These are phyloP conservation scores for Platanus orientalis DNA, from an alignment of 164 flowering plant species.

Conservation along the genomic window DNA sequence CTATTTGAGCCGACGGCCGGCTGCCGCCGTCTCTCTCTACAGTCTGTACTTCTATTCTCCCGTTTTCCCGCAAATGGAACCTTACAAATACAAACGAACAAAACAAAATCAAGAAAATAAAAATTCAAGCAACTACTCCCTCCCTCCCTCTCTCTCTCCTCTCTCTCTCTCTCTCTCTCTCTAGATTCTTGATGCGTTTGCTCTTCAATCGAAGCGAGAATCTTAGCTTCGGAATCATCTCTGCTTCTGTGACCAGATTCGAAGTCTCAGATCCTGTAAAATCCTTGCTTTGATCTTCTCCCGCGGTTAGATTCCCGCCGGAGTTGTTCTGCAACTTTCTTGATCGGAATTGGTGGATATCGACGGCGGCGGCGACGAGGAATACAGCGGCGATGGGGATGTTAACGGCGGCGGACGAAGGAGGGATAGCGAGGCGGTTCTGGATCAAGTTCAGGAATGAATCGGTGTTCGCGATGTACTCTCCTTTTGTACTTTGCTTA, in stretches of 20 bases:
- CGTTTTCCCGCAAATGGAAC: background rate
- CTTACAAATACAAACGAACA: background rate
- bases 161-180: background rate
- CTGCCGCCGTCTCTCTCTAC: background rate
- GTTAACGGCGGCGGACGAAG: slow-evolving; percentile 20
- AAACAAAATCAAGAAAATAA: background rate
- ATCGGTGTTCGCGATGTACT: slow-evolving; percentile 47
- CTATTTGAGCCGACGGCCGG: background rate
- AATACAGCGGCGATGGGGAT: background rate
- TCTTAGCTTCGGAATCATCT: background rate
- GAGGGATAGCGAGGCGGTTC: slow-evolving; percentile 45
- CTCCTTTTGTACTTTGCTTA: slow-evolving; percentile 66
- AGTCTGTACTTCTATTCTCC: background rate
- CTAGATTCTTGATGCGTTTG: background rate
- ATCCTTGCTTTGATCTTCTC: background rate
- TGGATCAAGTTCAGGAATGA: slow-evolving; percentile 76
- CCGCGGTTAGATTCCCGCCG: background rate
- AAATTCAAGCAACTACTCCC: background rate
- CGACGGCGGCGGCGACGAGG: background rate
- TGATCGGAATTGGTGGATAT: background rate
- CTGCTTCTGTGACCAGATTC: background rate
- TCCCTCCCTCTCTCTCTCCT: background rate
- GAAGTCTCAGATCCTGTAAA: background rate
- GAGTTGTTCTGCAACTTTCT: background rate
- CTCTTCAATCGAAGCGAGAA: background rate